phyloP scores from a whole-genome alignment of 306 rosid genomes.

The Comarum palustre region DNA sequence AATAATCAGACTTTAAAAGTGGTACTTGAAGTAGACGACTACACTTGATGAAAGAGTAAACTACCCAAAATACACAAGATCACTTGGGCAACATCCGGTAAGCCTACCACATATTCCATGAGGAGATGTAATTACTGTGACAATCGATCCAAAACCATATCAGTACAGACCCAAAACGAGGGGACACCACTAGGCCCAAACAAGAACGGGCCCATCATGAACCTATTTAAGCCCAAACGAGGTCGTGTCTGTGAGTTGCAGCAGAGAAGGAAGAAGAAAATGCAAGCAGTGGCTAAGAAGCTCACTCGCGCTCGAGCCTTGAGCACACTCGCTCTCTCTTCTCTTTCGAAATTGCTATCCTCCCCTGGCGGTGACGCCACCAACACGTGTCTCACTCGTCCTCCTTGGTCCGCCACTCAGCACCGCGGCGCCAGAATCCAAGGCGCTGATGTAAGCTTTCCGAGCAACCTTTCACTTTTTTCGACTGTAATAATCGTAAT shows the following conservation, averaged over 20 bases:
- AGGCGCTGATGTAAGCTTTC: constrained; percentile 61
- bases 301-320: constrained; percentile 33
- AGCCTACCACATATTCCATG: constrained; percentile 96
- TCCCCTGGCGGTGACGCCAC: constrained; percentile 29
- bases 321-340: constrained; percentile 22
- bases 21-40: not conserved
- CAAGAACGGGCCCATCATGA: no score
- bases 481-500: not conserved
- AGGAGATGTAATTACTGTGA: constrained; percentile 88
- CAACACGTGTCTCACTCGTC: constrained; percentile 5
- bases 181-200: no score
- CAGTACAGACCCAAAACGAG: constrained; percentile 28
- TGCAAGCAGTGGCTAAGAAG: constrained; percentile 7
- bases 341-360: constrained; percentile 18
- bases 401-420: constrained; percentile 65
- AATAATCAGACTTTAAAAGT: constrained; percentile 5
- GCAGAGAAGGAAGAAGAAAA: not conserved
- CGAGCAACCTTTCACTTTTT: not conserved
- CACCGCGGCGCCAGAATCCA: constrained; percentile 56
- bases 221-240: not conserved
- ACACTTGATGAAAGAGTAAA: constrained; percentile 13
- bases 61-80: constrained; percentile 81
- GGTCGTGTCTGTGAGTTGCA: not conserved
- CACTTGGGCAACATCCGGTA: constrained; percentile 89
- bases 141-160: constrained; percentile 24